Evolutionary conservation across 2,329 filamentous ascomycete species (phyloP).

Genomic region (Hypoxylon sp.): DNA sequence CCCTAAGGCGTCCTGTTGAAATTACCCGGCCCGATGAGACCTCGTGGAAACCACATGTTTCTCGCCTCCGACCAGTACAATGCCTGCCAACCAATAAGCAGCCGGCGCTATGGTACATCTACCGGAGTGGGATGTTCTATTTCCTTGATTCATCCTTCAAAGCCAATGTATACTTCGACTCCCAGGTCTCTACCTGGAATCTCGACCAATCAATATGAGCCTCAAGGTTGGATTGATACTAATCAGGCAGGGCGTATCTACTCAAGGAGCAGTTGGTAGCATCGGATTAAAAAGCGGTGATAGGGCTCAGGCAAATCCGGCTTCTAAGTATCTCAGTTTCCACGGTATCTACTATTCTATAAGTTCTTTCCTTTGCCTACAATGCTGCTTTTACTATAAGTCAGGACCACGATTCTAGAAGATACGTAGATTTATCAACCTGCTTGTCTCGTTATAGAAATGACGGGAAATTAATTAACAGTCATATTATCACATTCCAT

Average conservation of each 20-base stretch:
- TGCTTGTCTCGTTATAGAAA: not conserved
- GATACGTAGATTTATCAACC: not conserved
- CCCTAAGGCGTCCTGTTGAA: not conserved
- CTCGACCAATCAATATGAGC: conserved; percentile 21
- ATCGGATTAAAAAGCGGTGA: conserved; percentile 3
- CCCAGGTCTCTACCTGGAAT: not conserved
- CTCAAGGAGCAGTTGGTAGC: conserved; percentile 3
- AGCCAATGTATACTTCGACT: conserved; percentile 1
- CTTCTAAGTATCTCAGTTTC: not conserved
- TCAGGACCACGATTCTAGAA: not conserved
- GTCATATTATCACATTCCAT: conserved; percentile 2
- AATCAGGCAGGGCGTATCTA: conserved; percentile 20
- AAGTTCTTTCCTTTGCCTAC: not conserved
- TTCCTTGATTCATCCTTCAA: not conserved
- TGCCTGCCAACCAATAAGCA: conserved; percentile 12
- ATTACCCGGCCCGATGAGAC: conserved; percentile 9
- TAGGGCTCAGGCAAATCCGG: conserved; percentile 1
- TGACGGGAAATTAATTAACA: conserved; percentile 9
- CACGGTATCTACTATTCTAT: not conserved
- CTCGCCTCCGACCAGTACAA: conserved; percentile 6
- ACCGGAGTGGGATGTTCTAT: conserved; percentile 6
- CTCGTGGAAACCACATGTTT: conserved; percentile 13
- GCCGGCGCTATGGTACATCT: conserved; percentile 16
- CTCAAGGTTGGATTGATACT: conserved; percentile 11
- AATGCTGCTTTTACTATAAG: not conserved